Percentiles rank a stretch among this genome's conserved stretches.
phyloP scores from a whole-genome alignment of 768 basidiomycete genomes.

The Lactifluus pinguis region DNA sequence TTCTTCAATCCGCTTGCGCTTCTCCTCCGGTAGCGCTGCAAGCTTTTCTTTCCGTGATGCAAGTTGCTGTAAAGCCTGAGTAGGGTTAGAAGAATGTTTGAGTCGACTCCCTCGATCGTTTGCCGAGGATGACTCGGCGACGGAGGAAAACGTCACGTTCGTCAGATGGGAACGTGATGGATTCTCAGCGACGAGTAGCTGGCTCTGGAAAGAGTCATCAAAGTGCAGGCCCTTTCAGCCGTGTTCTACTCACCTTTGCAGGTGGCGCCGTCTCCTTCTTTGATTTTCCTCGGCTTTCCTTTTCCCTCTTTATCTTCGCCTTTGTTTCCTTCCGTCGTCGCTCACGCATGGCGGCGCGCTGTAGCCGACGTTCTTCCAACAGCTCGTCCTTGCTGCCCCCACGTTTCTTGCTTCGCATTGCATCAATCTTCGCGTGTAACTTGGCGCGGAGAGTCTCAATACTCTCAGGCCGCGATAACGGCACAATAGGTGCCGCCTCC shows the following conservation, averaged over 20 bases:
- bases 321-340: conserved; percentile 75
- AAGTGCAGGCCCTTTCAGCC: neutral
- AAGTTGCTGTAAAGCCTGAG: conserved; percentile 78
- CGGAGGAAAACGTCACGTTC: conserved; percentile 60
- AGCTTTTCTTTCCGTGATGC: conserved; percentile 69
- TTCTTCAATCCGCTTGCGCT: conserved; percentile 71
- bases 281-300: conserved; percentile 39
- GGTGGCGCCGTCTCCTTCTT: conserved; percentile 40
- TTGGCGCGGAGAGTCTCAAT: conserved; percentile 61
- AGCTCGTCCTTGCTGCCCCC: conserved; percentile 67
- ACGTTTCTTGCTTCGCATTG: conserved; percentile 41
- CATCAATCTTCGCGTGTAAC: conserved; percentile 63
- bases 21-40: conserved; percentile 69
- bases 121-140: conserved; percentile 40
- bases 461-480: conserved; percentile 57
- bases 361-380: conserved; percentile 66
- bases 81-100: conserved; percentile 70
- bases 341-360: conserved; percentile 79
- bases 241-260: conserved; percentile 41
- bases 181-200: conserved; percentile 62
- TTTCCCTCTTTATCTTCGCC: conserved; percentile 66
- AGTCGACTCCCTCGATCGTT: conserved; percentile 43
- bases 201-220: conserved; percentile 36
- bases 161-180: conserved; percentile 31
- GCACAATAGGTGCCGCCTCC: conserved; percentile 32